Evolutionary conservation across 495 filamentous ascomycete genomes (phyloP).

Genomic region (Articulospora tetracladia): DNA sequence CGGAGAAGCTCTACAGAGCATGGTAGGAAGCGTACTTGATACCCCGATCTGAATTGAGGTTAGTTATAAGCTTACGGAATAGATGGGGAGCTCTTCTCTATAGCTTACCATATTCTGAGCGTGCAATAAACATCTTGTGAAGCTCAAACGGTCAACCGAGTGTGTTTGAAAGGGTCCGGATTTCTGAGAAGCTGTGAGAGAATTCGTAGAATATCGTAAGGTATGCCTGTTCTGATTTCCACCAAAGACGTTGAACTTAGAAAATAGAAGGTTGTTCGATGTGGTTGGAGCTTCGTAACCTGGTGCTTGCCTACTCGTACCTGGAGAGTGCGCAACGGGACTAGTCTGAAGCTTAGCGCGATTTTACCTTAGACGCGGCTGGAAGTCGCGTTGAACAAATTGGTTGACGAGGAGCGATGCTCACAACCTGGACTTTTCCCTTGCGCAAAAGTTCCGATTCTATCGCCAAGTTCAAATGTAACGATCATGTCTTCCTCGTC

Average conservation of each 20-base stretch:
- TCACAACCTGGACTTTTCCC: background rate
- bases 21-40: slow-evolving; percentile 73
- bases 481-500: slow-evolving; percentile 25
- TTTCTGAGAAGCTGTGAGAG: background rate
- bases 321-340: background rate
- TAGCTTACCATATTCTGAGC: slow-evolving; percentile 92
- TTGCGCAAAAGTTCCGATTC: no score
- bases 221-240: background rate
- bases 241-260: background rate
- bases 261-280: background rate
- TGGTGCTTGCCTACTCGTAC: background rate
- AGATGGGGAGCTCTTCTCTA: slow-evolving; percentile 17
- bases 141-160: background rate
- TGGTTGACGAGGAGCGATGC: background rate
- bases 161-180: background rate
- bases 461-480: slow-evolving; percentile 15
- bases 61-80: slow-evolving; percentile 24
- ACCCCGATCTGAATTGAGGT: slow-evolving; percentile 73
- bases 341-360: background rate
- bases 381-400: background rate
- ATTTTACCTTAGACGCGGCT: background rate
- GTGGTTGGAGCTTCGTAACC: background rate
- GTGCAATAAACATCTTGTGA: slow-evolving; percentile 95
- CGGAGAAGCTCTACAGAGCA: background rate
- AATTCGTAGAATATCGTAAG: background rate